Evolutionary conservation across 2,329 filamentous ascomycete genomes (phyloP), one percentile per base, ranked within the genome.

Genomic region (Sphaceloma murrayae): DNA sequence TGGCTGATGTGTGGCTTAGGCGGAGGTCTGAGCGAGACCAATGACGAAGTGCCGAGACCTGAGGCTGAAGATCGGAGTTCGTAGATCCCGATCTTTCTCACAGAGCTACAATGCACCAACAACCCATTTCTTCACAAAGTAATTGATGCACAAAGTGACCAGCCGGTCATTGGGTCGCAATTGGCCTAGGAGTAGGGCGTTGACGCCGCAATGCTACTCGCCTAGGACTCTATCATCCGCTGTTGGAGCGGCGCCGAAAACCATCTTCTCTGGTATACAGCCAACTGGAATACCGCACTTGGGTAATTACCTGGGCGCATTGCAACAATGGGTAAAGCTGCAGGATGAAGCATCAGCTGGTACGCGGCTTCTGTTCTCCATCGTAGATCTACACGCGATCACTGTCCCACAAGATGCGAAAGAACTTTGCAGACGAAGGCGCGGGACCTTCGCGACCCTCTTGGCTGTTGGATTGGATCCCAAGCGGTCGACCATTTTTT

Each of bases 241-340:
- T 2, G 29, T 17, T 7, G 29, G 40, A 16, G 24, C 47, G 10
- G 31, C 45, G 8, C 17, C 47, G 17, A 58, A 70, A 45, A 70
- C 82, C 48, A 77, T 96, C 56, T 95, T 98, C 69, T 96, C 91
- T 3, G 91, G 88, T 43, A 98, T 98, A 54, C 91, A 98, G 63
- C 91, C 91, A 13, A 98, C 91, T 0, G 91, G 89, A 26, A 74
- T 93, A 17, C 91, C 91, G 10, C 91, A 98, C 62, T 67, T 98
- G 21, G 91, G 91, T 45, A 98, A 98, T 66, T 98, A 95, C 63
- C 74, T 94, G 8, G 91, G 91, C 18, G 91, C 91, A 11, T 67
- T 98, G 45, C 76, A 78, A 40, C 78, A 86, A 70, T 98, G 91
- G 91, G 82, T 83, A 34, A 72, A 73, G 49, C 70, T 95, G 5